These are phyloP conservation scores for Lichtheimia corymbifera DNA, from an alignment of 371 early-diverging fungal genomes.

Conservation along the genomic window DNA sequence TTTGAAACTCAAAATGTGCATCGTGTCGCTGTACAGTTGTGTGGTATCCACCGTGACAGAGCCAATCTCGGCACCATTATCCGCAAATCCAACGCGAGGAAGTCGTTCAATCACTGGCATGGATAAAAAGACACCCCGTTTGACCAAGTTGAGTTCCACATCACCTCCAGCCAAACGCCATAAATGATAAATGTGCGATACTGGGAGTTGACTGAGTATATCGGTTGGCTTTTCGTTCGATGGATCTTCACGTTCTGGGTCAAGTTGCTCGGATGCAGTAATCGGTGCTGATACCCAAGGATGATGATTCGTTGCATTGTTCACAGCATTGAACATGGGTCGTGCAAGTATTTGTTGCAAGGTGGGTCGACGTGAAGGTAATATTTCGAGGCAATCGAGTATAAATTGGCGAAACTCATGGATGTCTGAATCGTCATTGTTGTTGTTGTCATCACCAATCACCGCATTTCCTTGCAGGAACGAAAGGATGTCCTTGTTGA, in stretches of 20 bases:
- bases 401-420: constrained; percentile 32
- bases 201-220: constrained; percentile 21
- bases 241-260: constrained; percentile 23
- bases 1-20: constrained; percentile 53
- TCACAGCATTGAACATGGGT: constrained; percentile 19
- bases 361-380: constrained; percentile 14
- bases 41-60: constrained; percentile 42
- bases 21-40: constrained; percentile 56
- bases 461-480: constrained; percentile 28
- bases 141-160: constrained; percentile 60
- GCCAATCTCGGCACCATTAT: constrained; percentile 50
- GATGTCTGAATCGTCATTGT: constrained; percentile 7
- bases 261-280: constrained; percentile 33
- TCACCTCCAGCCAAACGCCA: constrained; percentile 72
- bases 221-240: constrained; percentile 10
- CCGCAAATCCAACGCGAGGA: constrained; percentile 50
- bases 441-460: background rate
- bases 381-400: constrained; percentile 25
- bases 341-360: constrained; percentile 18
- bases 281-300: constrained; percentile 41
- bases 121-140: constrained; percentile 54
- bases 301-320: background rate
- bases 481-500: constrained; percentile 29
- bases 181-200: constrained; percentile 58
- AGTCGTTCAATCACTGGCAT: constrained; percentile 64